phyloP scores from a whole-genome alignment of 805 yeast species.

The Maudiozyma saulgeensis region DNA sequence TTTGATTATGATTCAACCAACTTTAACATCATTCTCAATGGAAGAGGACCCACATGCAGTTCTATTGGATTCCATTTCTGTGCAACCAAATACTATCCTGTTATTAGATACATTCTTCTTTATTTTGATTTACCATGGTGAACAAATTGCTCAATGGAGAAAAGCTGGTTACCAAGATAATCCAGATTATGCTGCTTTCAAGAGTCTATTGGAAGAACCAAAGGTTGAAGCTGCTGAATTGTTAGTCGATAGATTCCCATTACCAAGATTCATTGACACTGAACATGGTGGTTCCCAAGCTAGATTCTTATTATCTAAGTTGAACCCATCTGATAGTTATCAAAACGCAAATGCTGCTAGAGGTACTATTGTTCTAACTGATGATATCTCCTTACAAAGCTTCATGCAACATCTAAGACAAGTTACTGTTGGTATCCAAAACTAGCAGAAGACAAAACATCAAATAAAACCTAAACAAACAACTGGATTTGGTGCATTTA shows the following conservation, averaged over 20 bases:
- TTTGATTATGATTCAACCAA: conserved; percentile 95
- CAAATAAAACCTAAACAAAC: background rate
- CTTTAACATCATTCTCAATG: conserved; percentile 76
- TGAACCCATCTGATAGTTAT: conserved; percentile 87
- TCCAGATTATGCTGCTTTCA: conserved; percentile 82
- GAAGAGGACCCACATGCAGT: conserved; percentile 88
- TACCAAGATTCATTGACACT: conserved; percentile 94
- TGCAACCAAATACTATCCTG: conserved; percentile 78
- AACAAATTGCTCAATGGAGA: conserved; percentile 92
- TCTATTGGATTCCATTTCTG: conserved; percentile 82
- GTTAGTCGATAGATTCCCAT: conserved; percentile 88
- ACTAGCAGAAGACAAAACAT: conserved; percentile 10
- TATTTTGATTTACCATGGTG: conserved; percentile 90
- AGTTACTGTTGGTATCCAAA: conserved; percentile 58
- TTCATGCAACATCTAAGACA: conserved; percentile 92
- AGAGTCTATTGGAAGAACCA: conserved; percentile 78
- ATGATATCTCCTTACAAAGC: conserved; percentile 89
- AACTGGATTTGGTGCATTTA: background rate
- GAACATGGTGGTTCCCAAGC: conserved; percentile 99
- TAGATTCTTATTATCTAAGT: conserved; percentile 85
- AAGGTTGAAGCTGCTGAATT: conserved; percentile 86
- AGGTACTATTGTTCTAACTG: conserved; percentile 81
- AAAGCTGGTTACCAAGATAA: conserved; percentile 88
- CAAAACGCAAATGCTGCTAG: conserved; percentile 44
- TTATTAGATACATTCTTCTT: conserved; percentile 94